Evolutionary conservation across 1,139 yeast species (phyloP), one percentile per base, ranked within the genome.

Genomic region (Pneumocystis jirovecii): DNA sequence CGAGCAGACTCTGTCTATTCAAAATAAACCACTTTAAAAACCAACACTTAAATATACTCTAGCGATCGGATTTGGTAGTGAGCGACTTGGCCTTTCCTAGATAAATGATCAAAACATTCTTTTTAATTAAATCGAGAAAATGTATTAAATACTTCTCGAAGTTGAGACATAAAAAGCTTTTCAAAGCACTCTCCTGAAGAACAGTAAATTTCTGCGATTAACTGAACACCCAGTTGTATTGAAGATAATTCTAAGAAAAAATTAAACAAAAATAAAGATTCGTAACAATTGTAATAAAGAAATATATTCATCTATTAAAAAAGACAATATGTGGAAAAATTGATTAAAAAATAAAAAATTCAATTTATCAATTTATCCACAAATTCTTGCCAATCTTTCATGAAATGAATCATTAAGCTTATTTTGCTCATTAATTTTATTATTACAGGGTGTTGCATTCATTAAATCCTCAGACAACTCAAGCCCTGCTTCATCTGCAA

Each of bases 401-500:
- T 50, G 7, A 25, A 50, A 50, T 25, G 34, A 25, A 25, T 50
- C 34, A 15, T 50, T 50, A 4, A 50, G 17, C 10, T 12, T 40
- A 40, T 50, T 29, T 25, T 50, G 31, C 4, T 50, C 57, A 12
- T 15, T 12, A 25, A 50, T 50, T 25, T 10, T 17, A 5, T 40
- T 50, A 21, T 25, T 25, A 25, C 34, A 50, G 21, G 74, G 77
- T 10, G 77, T 68, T 72, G 68, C 72, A 31, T 82, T 79, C 66
- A 82, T 87, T 74, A 86, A 78, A 57, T 88, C 87, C 70, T 91
- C 97, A 72, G 86, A 86, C 80, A 93, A 80, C 74, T 95, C 98
- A 63, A 95, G 79, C 1, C 98, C 98, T 0, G 97, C 97, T 74
- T 93, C 98, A 74, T 95, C 99, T 0, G 98, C 98, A 44, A 95